These are phyloP conservation scores for Quambalaria eucalypti DNA, from an alignment of 1,284 basidiomycete genomes.

Conservation along the genomic window DNA sequence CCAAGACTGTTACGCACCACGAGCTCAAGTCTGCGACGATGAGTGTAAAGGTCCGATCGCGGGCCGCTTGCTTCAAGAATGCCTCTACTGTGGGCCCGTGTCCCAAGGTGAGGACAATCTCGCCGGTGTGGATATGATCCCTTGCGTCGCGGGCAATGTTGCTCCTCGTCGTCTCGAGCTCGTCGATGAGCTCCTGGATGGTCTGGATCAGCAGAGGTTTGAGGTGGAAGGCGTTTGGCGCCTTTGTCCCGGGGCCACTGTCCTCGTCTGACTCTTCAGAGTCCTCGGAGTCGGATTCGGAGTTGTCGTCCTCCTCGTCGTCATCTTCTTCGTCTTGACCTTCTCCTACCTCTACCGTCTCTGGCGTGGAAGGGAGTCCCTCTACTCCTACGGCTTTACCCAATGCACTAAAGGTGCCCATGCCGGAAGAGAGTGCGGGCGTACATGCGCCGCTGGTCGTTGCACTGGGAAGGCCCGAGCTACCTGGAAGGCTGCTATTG, in stretches of 20 bases:
- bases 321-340: constrained; percentile 5
- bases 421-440: neutral
- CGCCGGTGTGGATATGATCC: constrained; percentile 93
- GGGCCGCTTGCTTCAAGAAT: constrained; percentile 81
- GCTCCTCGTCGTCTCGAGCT: constrained; percentile 67
- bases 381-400: neutral
- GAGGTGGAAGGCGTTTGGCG: constrained; percentile 29
- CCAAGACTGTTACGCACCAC: constrained; percentile 51
- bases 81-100: constrained; percentile 85
- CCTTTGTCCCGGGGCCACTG: constrained; percentile 1
- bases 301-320: constrained; percentile 1
- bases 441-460: neutral
- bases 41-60: constrained; percentile 85
- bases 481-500: neutral
- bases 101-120: constrained; percentile 93
- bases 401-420: neutral
- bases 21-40: constrained; percentile 92
- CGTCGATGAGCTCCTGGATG: constrained; percentile 71
- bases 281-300: too few species aligned
- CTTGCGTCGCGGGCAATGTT: constrained; percentile 87
- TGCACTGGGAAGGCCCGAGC: neutral
- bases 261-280: neutral
- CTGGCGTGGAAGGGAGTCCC: neutral
- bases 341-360: constrained; percentile 4
- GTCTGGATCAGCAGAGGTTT: constrained; percentile 50